Evolutionary conservation across 306 rosid species (phyloP), one percentile per base, ranked within the genome.

Genomic region (Rubus parviflorus): DNA sequence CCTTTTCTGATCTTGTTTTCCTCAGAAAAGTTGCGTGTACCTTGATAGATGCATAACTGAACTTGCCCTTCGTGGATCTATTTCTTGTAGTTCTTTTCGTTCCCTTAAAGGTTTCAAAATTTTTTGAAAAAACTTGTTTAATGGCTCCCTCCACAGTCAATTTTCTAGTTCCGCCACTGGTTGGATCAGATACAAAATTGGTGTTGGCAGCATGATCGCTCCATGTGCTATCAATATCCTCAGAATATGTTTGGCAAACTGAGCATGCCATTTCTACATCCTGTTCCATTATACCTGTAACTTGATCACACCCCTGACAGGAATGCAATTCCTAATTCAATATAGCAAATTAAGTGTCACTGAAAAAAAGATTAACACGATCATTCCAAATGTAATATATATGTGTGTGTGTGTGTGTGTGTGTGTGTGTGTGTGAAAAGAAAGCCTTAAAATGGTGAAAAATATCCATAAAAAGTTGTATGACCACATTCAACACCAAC

Each of bases 401-500:
- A n/a, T n/a, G n/a, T n/a, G n/a, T n/a, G n/a, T n/a, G n/a, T n/a
- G n/a, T n/a, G n/a, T n/a, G n/a, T n/a, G n/a, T n/a, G n/a, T n/a
- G n/a, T n/a, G n/a, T n/a, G n/a, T n/a, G n/a, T n/a, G n/a, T n/a
- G n/a, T n/a, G n/a, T n/a, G n/a, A 25, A 0, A 14, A 14, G n/a
- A 15, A 62, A 62, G 38, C 64, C 10, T 9, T 37, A 37, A 79
- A 38, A 68, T 68, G 58, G 64, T 51, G 49, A 23, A 69, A 68
- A 57, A 11, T 4, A 74, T 67, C 63, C 56, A 78, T 63, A 72
- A 43, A 3, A 82, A 69, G 22, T 17, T 61, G 64, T 58, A 58
- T 75, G 22, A 38, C 46, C 6, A 37, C 22, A 14, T 64, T 82
- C 68, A 51, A 70, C 57, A 76, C 95, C 80, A 84, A 96, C 99